These are phyloP conservation scores for Sphaerulina vaccinii DNA, from an alignment of 2,329 filamentous ascomycete species.

Conservation along the genomic window DNA sequence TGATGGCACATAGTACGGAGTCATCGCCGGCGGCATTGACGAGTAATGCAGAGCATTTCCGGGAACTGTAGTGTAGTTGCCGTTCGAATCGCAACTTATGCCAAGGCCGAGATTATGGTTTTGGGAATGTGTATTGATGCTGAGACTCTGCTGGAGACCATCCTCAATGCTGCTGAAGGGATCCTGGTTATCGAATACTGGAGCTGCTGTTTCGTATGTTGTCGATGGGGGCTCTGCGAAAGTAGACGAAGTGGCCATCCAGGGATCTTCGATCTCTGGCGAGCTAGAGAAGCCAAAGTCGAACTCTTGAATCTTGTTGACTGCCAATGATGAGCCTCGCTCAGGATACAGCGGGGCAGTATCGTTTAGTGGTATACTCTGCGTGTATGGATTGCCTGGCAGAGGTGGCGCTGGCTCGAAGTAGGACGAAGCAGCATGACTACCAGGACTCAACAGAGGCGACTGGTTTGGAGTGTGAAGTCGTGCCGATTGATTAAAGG, in stretches of 20 bases:
- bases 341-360: slow-evolving; percentile 33
- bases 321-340: slow-evolving; percentile 25
- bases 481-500: slow-evolving; percentile 33
- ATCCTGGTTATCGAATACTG: slow-evolving; percentile 22
- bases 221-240: slow-evolving; percentile 20
- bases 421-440: slow-evolving; percentile 24
- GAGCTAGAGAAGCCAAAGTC: slow-evolving; percentile 36
- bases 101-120: slow-evolving; percentile 31
- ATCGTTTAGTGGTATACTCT: slow-evolving; percentile 33
- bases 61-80: slow-evolving; percentile 19
- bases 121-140: slow-evolving; percentile 14
- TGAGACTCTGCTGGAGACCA: slow-evolving; percentile 10
- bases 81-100: slow-evolving; percentile 36
- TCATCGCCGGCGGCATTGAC: slow-evolving; percentile 13
- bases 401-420: slow-evolving; percentile 25
- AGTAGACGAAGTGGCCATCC: slow-evolving; percentile 19
- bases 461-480: slow-evolving; percentile 34
- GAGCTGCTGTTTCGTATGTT: slow-evolving; percentile 18
- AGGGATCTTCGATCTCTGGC: slow-evolving; percentile 21
- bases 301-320: slow-evolving; percentile 32
- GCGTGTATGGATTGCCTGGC: slow-evolving; percentile 24
- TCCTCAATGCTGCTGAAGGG: slow-evolving; percentile 25
- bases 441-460: slow-evolving; percentile 28
- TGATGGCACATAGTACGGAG: slow-evolving; percentile 26
- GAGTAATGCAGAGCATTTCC: slow-evolving; percentile 18